Conservation (phyloP, 2,329 filamentous ascomycete species). For the Stemphylium beticola region DNA sequence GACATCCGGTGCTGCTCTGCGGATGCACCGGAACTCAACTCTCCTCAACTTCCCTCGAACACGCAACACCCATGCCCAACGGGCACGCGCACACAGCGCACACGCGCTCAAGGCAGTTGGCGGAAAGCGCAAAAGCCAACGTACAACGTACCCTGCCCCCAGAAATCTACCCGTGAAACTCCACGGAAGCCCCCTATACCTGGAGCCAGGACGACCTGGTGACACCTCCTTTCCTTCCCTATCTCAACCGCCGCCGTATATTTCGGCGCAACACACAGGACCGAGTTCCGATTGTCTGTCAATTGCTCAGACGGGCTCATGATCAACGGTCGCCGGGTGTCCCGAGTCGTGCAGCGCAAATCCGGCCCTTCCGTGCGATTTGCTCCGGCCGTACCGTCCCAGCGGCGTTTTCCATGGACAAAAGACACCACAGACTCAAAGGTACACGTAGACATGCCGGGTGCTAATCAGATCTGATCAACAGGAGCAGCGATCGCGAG, state of each 20-base stretch:
- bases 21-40: not conserved
- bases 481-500: not conserved
- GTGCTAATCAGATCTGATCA: not conserved
- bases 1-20: not conserved
- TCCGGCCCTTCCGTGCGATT: slow-evolving; percentile 4
- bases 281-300: slow-evolving; percentile 5
- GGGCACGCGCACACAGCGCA: slow-evolving; percentile 3
- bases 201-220: not conserved
- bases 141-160: not conserved
- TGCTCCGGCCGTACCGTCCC: not conserved
- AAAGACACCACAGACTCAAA: not conserved
- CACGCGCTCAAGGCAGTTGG: not conserved
- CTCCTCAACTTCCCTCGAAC: not conserved
- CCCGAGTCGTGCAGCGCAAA: slow-evolving; percentile 5
- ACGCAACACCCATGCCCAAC: not conserved
- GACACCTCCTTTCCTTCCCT: not conserved
- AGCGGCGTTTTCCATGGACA: not conserved
- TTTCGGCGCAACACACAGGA: slow-evolving; percentile 3
- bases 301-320: not conserved
- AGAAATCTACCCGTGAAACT: slow-evolving; percentile 1
- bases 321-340: not conserved
- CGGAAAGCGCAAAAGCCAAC: not conserved
- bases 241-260: slow-evolving; percentile 1
- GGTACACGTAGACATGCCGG: not conserved
- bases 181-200: slow-evolving; percentile 2